Conservation (phyloP, 805 yeast species). For the Saturnispora saitoi region DNA sequence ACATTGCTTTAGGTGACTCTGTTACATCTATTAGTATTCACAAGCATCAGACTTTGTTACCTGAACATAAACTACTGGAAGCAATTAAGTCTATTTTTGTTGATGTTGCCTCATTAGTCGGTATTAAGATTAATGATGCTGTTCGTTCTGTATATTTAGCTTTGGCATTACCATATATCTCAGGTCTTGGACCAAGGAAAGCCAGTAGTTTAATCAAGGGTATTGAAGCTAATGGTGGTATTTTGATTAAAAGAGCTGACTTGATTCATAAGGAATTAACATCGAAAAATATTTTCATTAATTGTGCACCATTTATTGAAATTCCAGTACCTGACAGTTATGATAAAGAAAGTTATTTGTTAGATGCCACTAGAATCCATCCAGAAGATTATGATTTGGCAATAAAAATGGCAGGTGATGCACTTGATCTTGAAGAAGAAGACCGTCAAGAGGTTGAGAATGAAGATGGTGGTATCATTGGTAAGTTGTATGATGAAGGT, state of each 20-base stretch:
- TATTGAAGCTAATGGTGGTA: conserved; percentile 61
- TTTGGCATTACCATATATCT: conserved; percentile 61
- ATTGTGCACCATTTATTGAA: conserved; percentile 83
- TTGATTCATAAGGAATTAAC: conserved; percentile 73
- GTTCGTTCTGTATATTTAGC: conserved; percentile 68
- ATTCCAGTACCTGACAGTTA: conserved; percentile 55
- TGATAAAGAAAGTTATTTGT: conserved; percentile 60
- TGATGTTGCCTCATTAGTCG: conserved; percentile 83
- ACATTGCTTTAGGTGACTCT: conserved; percentile 71
- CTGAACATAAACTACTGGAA: conserved; percentile 51
- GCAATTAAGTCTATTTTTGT: conserved; percentile 78
- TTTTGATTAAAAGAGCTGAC: conserved; percentile 62
- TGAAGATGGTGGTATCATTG: conserved; percentile 67
- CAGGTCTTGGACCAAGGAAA: conserved; percentile 95
- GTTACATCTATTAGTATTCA: conserved; percentile 56
- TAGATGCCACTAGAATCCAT: conserved; percentile 94
- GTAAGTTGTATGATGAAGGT: conserved; percentile 62
- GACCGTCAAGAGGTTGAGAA: conserved; percentile 71
- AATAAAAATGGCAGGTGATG: conserved; percentile 96
- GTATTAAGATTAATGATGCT: conserved; percentile 89
- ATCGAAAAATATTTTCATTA: conserved; percentile 75
- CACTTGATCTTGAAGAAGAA: conserved; percentile 91
- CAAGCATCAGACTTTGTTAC: conserved; percentile 62
- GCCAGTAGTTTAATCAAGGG: conserved; percentile 80
- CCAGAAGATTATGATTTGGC: conserved; percentile 97